phyloP scores from a whole-genome alignment of 2,329 filamentous ascomycete genomes.

The Trichoderma simmonsii region DNA sequence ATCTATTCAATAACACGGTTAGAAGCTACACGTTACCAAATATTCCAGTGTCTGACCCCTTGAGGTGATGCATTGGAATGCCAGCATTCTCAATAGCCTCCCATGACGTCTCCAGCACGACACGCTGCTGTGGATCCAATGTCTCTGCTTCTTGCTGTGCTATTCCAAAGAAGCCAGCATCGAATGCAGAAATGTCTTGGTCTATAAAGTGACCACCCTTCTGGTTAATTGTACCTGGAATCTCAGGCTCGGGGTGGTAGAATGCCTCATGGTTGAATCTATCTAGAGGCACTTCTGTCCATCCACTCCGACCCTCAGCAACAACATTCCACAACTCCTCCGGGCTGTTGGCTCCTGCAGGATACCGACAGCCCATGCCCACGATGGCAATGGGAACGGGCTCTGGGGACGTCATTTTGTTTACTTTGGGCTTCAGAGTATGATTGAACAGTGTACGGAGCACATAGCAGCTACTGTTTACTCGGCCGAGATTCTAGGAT shows the following conservation, averaged over 20 bases:
- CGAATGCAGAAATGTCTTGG: constrained; percentile 38
- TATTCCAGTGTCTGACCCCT: constrained; percentile 36
- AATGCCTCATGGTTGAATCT: constrained; percentile 42
- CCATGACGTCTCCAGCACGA: constrained; percentile 39
- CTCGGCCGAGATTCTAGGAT: neutral
- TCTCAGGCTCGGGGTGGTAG: constrained; percentile 43
- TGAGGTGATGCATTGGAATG: constrained; percentile 22
- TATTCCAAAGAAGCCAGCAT: constrained; percentile 33
- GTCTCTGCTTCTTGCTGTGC: constrained; percentile 14
- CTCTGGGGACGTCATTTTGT: neutral
- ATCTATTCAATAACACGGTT: constrained; percentile 36
- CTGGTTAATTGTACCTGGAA: constrained; percentile 20
- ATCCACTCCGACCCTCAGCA: constrained; percentile 31
- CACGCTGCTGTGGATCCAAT: constrained; percentile 22
- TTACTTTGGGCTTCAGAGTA: neutral
- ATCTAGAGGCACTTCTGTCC: constrained; percentile 35
- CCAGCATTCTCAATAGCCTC: constrained; percentile 40
- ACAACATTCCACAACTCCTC: constrained; percentile 41
- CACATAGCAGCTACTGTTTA: neutral
- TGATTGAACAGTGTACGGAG: neutral
- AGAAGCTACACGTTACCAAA: constrained; percentile 33
- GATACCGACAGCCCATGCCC: constrained; percentile 43
- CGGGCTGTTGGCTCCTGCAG: constrained; percentile 35
- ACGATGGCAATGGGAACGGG: constrained; percentile 28
- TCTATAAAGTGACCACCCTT: constrained; percentile 28